Percentiles rank a stretch among this genome's conserved stretches.
These are phyloP conservation scores for Ceratocystis huliohia DNA, from an alignment of 2,329 filamentous ascomycete genomes.

Conservation along the genomic window DNA sequence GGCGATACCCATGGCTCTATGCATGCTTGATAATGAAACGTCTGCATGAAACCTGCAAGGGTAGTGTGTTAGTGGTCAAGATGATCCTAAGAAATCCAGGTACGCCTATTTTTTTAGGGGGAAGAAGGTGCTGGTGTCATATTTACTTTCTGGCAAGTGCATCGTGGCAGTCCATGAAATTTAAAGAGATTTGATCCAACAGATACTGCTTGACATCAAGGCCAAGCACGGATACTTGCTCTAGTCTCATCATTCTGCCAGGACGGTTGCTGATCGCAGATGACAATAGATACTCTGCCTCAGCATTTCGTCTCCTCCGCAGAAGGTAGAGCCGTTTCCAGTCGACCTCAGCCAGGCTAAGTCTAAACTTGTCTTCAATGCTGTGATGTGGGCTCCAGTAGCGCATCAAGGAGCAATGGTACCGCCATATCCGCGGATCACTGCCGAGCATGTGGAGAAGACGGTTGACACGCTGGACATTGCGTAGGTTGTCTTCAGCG, in stretches of 20 bases:
- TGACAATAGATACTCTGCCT: conserved; percentile 46
- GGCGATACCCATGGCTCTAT: conserved; percentile 64
- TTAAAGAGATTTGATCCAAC: conserved; percentile 48
- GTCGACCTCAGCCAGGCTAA: conserved; percentile 43
- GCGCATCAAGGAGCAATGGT: conserved; percentile 58
- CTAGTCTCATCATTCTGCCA: conserved; percentile 55
- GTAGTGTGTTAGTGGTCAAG: conserved; percentile 5
- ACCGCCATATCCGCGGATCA: conserved; percentile 66
- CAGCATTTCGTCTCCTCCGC: conserved; percentile 41
- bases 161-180: conserved; percentile 49
- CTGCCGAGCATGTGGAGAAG: conserved; percentile 53
- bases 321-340: conserved; percentile 62
- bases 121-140: conserved; percentile 15
- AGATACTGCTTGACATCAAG: conserved; percentile 85
- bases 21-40: conserved; percentile 42
- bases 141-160: conserved; percentile 57
- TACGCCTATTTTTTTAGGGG: not conserved
- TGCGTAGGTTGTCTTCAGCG: conserved; percentile 41
- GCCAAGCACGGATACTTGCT: conserved; percentile 57
- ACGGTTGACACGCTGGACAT: conserved; percentile 44
- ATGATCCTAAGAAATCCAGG: not conserved
- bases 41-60: conserved; percentile 19
- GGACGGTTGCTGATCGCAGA: conserved; percentile 58
- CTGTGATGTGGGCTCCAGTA: conserved; percentile 61
- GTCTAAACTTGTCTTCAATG: conserved; percentile 43